Conservation (phyloP, 176 grass and related monocot species). For the Olyra latifolia region DNA sequence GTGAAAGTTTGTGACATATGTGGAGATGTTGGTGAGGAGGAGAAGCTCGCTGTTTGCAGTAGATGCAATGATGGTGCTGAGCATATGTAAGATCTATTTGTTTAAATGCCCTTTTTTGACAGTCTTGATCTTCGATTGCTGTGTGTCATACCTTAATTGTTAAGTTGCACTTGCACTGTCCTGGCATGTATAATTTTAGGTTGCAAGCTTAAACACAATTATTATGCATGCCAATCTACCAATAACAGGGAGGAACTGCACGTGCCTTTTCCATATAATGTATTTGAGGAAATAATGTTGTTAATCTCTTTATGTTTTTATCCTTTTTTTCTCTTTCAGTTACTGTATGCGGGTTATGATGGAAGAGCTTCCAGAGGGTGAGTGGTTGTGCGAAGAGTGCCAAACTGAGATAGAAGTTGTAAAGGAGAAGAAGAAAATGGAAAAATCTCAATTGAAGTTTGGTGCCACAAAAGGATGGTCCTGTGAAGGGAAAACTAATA, state of each 20-base stretch:
- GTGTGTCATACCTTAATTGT: neutral
- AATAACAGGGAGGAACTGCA: neutral
- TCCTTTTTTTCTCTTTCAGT: constrained; percentile 52
- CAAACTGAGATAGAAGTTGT: constrained; percentile 54
- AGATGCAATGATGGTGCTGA: constrained; percentile 96
- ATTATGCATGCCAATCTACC: neutral
- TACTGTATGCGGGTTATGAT: constrained; percentile 85
- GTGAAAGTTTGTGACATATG: constrained; percentile 98
- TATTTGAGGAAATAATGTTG: constrained; percentile 8
- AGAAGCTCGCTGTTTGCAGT: constrained; percentile 76
- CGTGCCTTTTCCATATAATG: neutral
- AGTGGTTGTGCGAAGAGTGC: constrained; percentile 97
- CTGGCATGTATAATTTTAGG: neutral
- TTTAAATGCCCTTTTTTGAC: neutral
- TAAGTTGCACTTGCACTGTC: constrained; percentile 11
- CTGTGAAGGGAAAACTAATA: constrained; percentile 35
- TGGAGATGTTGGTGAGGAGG: constrained; percentile 89
- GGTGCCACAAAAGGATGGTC: constrained; percentile 35
- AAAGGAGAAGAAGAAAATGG: constrained; percentile 46
- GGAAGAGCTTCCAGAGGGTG: constrained; percentile 76
- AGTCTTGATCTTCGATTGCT: neutral
- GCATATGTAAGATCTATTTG: constrained; percentile 69
- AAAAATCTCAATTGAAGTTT: constrained; percentile 46
- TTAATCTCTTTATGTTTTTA: constrained; percentile 5
- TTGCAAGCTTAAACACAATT: constrained; percentile 1